Base-by-base conservation (phyloP, 768 basidiomycete genomes). In the Naganishia antarctica region DNA sequence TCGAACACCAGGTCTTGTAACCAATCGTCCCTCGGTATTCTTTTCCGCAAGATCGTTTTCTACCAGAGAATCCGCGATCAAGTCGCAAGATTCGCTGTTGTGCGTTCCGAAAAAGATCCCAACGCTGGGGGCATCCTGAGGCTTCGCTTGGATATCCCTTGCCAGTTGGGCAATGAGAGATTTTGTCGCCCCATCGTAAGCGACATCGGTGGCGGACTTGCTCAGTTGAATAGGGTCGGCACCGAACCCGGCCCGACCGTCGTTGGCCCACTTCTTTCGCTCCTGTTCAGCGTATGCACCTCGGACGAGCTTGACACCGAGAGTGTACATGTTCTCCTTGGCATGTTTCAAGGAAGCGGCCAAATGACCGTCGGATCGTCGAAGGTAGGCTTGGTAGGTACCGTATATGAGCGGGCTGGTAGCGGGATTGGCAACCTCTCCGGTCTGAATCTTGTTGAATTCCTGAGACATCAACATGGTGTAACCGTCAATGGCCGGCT, bases 271-370 rank as follows among this genome's bases (percentile, higher is more conserved):
- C 63, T 70, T 71, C 58, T 73, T 68, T 23, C 71, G 47, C 72
- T 96, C 92, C 63, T 88, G 83, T 0, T 84, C 81, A 71, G 92
- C 90, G 76, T 97, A 97, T 2, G 92, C 92, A 0, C 92, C 92
- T 25, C 92, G 85, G 31, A 96, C 92, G 50, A 97, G 86, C 77
- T 96, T 97, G 61, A 91, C 85, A 11, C 92, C 92, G 0, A 94
- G 82, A 0, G 87, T 81, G 73, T 89, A 94, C 40, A 83, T 81
- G 67, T 86, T 80, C 57, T 74, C 75, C 66, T 83, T 80, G 3
- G 92, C 88, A 57, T 89, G 86, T 15, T 77, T 78, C 47, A 93
- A 78, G 40, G 85, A 83, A 21, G 84, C 84, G 0, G 78, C 78
- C 4, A 96, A 82, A 68, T 90, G 85, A n/a, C 78, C 74, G 4